Evolutionary conservation across 352 stramenopile genomes (phyloP).

Genomic region (Peronospora destructor): DNA sequence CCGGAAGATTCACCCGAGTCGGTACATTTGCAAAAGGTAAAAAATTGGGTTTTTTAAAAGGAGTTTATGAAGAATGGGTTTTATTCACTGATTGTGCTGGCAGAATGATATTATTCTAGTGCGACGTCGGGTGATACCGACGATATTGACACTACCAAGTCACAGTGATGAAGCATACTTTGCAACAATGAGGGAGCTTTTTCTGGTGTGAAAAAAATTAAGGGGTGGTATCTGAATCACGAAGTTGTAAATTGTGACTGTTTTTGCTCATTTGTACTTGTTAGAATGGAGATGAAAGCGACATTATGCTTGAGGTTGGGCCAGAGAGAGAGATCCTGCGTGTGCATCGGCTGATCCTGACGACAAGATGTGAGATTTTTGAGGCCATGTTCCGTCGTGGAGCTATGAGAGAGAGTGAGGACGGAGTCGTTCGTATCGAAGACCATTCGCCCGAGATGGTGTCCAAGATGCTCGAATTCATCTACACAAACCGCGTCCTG

Average conservation of each 20-base stretch:
- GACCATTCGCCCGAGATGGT: constrained; percentile 80
- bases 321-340: constrained; percentile 50
- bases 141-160: constrained; percentile 36
- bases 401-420: constrained; percentile 80
- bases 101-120: constrained; percentile 86
- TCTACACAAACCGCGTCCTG: constrained; percentile 87
- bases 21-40: constrained; percentile 76
- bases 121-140: constrained; percentile 38
- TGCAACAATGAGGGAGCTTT: constrained; percentile 63
- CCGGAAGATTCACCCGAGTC: constrained; percentile 80
- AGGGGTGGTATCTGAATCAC: not conserved
- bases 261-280: constrained; percentile 1
- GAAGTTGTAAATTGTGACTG: not conserved
- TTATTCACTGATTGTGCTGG: not conserved
- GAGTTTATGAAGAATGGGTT: not conserved
- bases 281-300: constrained; percentile 53
- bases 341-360: constrained; percentile 71
- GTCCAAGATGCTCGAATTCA: constrained; percentile 89
- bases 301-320: constrained; percentile 70
- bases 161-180: constrained; percentile 75
- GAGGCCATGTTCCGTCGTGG: constrained; percentile 82
- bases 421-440: constrained; percentile 74
- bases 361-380: constrained; percentile 86
- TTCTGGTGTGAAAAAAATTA: constrained; percentile 30
- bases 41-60: not conserved